Conservation (phyloP, 148 eudicot genomes). For the Beta vulgaris region DNA sequence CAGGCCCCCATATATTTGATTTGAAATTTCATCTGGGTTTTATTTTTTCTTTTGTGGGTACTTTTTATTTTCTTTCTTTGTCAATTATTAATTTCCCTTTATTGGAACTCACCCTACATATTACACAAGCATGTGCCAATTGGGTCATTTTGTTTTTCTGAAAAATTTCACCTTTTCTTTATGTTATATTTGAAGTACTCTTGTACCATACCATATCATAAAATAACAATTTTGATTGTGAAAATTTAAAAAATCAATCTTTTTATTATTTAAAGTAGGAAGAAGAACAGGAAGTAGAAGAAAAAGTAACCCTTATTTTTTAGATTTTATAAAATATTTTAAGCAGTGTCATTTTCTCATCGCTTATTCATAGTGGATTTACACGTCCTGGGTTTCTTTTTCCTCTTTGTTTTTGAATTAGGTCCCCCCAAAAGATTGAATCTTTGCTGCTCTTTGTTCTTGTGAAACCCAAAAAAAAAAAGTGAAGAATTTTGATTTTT, state of each 20-base stretch:
- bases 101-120: conserved; percentile 24
- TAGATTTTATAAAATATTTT: conserved; percentile 2
- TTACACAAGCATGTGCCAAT: conserved; percentile 27
- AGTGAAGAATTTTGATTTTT: conserved; percentile 21
- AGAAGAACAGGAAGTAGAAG: neutral
- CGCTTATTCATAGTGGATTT: conserved; percentile 27
- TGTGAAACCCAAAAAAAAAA: conserved; percentile 7
- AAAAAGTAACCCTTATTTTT: neutral
- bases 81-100: conserved; percentile 18
- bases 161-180: neutral
- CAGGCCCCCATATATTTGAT: neutral
- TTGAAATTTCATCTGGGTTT: neutral
- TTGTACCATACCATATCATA: neutral
- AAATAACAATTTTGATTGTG: conserved; percentile 3
- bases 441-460: conserved; percentile 21
- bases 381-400: conserved; percentile 15
- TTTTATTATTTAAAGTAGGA: neutral
- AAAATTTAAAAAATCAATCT: neutral
- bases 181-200: neutral
- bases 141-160: conserved; percentile 27
- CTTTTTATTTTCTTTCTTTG: too few species aligned
- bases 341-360: conserved; percentile 31
- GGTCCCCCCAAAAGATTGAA: conserved; percentile 32
- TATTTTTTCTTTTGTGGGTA: neutral
- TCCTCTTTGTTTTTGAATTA: conserved; percentile 16